Base-by-base conservation (phyloP, 2,329 filamentous ascomycete species). In the Chalara sp. region DNA sequence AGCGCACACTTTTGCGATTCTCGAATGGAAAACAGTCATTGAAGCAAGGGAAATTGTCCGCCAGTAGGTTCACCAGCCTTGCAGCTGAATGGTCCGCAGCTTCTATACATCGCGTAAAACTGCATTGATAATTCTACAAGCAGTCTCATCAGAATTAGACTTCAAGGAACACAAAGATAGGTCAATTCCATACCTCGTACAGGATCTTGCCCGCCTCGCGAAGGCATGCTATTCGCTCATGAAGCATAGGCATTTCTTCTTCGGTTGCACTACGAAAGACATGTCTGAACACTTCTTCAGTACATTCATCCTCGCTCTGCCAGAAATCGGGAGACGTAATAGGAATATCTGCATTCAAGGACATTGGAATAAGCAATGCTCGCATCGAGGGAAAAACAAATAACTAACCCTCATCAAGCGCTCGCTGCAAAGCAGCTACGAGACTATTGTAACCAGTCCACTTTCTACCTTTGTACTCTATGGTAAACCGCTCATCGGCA, bases 391-490 rank as follows among this genome's bases (percentile, higher is more conserved):
- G 37, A 12, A 43, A 35, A 33, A 50, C 49, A 31, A 33, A 46
- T 33, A 50, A 58, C 66, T 64, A 67, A 86, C 87, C 86, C 75
- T 96, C 91, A 47, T 97, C 90, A 41, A 97, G 71, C 2, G 90
- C 95, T 61, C 93, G 77, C 67, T 91, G 88, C 61, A 99, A 68
- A 28, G 87, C 81, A 29, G 93, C 93, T 21, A 97, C 89, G 50
- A 99, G 71, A 66, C 90, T 95, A 84, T 88, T 96, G 68, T 99
- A 99, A 4, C 93, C 93, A 0, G 90, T 96, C 89, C 90, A 97
- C 51, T 70, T 81, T 67, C 81, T 84, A 31, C 82, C 90, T 44
- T 78, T 79, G 68, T 96, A 97, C 51, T 88, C 84, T 41, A 99
- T 79, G 7, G 86, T 79, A 67, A 92, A 99, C 8, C 89, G 78